Conservation (phyloP, 2,329 filamentous ascomycete genomes). For the Colletotrichum sp. region DNA sequence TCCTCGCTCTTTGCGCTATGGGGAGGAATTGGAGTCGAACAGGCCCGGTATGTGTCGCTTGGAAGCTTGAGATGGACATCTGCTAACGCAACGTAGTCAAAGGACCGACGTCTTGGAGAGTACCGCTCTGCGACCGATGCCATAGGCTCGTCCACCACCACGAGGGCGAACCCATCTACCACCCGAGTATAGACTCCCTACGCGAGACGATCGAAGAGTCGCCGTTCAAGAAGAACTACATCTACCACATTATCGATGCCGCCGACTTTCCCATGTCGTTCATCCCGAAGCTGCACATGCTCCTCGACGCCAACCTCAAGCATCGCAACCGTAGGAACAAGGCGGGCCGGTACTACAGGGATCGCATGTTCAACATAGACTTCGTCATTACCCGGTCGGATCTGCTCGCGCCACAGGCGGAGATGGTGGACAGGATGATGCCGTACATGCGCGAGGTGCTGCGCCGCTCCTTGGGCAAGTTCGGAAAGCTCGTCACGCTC, state of each 20-base stretch:
- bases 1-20: conserved; percentile 39
- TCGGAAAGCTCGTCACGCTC: conserved; percentile 74
- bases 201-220: conserved; percentile 87
- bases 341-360: conserved; percentile 66
- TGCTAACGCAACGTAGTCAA: neutral
- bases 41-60: neutral
- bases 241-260: conserved; percentile 94
- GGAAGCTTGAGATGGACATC: neutral
- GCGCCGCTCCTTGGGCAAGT: conserved; percentile 73
- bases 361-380: conserved; percentile 77
- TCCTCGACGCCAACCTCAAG: conserved; percentile 77
- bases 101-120: neutral
- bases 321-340: conserved; percentile 81
- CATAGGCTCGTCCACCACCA: conserved; percentile 82
- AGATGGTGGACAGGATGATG: conserved; percentile 85
- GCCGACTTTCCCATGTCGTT: conserved; percentile 97
- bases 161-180: conserved; percentile 72
- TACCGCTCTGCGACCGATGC: conserved; percentile 84
- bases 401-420: conserved; percentile 81
- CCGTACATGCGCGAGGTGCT: conserved; percentile 81
- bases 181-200: conserved; percentile 82
- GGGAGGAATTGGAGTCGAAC: conserved; percentile 27
- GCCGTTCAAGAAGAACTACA: conserved; percentile 87
- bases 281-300: conserved; percentile 74
- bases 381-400: conserved; percentile 93